A percentile compares a stretch with the other conserved stretches of the same genome.
These are phyloP conservation scores for Tagetes patula DNA, from an alignment of 129 eudicot genomes.

Conservation along the genomic window DNA sequence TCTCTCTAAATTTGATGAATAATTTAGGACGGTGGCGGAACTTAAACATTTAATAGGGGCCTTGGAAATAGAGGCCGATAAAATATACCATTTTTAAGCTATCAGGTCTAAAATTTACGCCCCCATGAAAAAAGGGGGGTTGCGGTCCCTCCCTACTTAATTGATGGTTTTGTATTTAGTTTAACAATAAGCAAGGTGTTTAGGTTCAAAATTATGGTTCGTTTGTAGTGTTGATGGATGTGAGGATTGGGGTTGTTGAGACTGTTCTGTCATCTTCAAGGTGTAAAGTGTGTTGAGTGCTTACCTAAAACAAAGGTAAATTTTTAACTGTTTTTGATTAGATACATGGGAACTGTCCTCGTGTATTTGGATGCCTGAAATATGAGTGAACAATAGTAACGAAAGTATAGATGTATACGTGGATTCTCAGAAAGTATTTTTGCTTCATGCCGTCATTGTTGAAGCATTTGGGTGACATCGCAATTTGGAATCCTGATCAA, in stretches of 20 bases:
- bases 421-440: not conserved
- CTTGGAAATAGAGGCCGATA: too few relatives aligned
- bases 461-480: constrained; percentile 12
- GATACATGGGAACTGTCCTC: not conserved
- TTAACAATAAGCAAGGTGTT: not conserved
- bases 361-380: not conserved
- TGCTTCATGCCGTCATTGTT: constrained; percentile 2
- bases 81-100: too few relatives aligned
- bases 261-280: not conserved
- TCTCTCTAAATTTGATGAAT: not conserved
- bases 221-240: not conserved
- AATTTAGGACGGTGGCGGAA: not conserved
- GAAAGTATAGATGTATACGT: not conserved
- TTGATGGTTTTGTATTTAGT: not conserved
- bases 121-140: too few relatives aligned
- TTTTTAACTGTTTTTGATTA: not conserved
- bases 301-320: not conserved
- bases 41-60: too few relatives aligned
- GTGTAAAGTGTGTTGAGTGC: not conserved
- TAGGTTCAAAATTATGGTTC: not conserved
- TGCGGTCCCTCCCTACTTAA: not conserved
- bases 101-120: too few relatives aligned
- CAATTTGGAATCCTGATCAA: constrained; percentile 8
- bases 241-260: not conserved
- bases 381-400: not conserved